These are phyloP conservation scores for Lecanicillium sp. DNA, from an alignment of 2,329 filamentous ascomycete genomes.

Conservation along the genomic window DNA sequence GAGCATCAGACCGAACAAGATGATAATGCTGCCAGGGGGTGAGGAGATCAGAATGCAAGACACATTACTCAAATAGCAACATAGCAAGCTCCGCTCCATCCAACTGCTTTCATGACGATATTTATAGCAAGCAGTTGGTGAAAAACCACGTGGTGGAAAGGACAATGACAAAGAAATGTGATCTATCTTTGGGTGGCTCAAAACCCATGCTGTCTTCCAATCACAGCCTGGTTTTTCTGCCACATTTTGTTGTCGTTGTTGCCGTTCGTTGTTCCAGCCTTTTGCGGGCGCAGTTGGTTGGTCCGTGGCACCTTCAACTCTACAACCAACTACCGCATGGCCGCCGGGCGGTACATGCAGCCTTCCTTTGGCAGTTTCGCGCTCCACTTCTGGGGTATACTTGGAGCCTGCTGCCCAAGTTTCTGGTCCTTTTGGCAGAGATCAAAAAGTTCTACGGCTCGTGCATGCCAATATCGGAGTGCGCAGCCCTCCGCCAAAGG, in stretches of 20 bases:
- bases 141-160: slow-evolving; percentile 8
- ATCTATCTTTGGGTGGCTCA: slow-evolving; percentile 9
- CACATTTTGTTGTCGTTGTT: slow-evolving; percentile 3
- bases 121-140: slow-evolving; percentile 10
- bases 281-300: slow-evolving; percentile 13
- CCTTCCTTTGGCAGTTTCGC: slow-evolving; percentile 1
- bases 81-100: background rate
- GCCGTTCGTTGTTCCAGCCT: slow-evolving; percentile 7
- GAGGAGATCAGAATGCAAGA: background rate
- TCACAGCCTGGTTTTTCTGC: slow-evolving; percentile 2
- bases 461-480: slow-evolving; percentile 6
- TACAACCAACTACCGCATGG: slow-evolving; percentile 7
- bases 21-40: background rate
- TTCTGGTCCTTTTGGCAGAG: slow-evolving; percentile 1
- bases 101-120: slow-evolving; percentile 8
- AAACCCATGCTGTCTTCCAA: background rate
- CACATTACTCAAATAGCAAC: background rate
- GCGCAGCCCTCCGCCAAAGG: slow-evolving; percentile 3
- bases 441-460: slow-evolving; percentile 3
- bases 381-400: slow-evolving; percentile 3
- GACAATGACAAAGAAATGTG: slow-evolving; percentile 10
- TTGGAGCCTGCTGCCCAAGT: background rate
- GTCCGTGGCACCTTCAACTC: slow-evolving; percentile 11
- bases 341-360: slow-evolving; percentile 9
- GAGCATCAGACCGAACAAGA: background rate